Evolutionary conservation across 352 stramenopile genomes (phyloP).

Genomic region (Globisporangium takayamanum): DNA sequence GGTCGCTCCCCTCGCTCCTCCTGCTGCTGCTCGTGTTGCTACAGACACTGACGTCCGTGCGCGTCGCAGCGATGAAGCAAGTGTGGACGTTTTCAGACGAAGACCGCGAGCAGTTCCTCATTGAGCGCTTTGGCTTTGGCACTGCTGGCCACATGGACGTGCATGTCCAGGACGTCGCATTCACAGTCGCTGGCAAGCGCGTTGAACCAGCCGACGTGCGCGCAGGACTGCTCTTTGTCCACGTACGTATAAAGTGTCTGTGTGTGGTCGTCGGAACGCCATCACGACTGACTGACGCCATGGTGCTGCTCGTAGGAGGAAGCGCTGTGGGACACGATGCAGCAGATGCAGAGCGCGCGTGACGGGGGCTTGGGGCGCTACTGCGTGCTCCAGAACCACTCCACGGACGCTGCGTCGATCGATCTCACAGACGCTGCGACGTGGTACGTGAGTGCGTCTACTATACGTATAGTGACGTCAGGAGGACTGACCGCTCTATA

Average conservation of each 20-base stretch:
- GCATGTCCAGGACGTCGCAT: conserved; percentile 47
- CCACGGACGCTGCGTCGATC: conserved; percentile 39
- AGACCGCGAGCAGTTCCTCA: conserved; percentile 70
- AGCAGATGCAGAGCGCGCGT: conserved; percentile 31
- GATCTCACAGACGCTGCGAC: conserved; percentile 49
- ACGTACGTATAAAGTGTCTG: conserved; percentile 23
- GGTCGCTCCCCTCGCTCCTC: background rate
- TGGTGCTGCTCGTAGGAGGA: conserved; percentile 27
- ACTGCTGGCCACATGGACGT: conserved; percentile 60
- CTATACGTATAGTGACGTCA: background rate
- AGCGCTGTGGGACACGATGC: conserved; percentile 50
- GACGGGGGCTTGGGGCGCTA: conserved; percentile 14
- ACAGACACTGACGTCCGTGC: background rate
- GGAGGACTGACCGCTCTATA: conserved; percentile 8
- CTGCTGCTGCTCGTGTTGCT: background rate
- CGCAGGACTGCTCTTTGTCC: conserved; percentile 57
- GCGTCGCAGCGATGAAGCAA: conserved; percentile 56
- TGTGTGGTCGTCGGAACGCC: background rate
- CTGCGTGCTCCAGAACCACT: conserved; percentile 46
- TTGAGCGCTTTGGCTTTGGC: conserved; percentile 89
- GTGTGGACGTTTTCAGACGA: conserved; percentile 65
- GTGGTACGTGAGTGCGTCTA: conserved; percentile 21
- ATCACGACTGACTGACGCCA: background rate
- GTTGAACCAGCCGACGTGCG: conserved; percentile 9
- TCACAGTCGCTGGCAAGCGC: conserved; percentile 1